Conservation (phyloP, 176 grass and related monocot species). For the Ananas comosus region DNA sequence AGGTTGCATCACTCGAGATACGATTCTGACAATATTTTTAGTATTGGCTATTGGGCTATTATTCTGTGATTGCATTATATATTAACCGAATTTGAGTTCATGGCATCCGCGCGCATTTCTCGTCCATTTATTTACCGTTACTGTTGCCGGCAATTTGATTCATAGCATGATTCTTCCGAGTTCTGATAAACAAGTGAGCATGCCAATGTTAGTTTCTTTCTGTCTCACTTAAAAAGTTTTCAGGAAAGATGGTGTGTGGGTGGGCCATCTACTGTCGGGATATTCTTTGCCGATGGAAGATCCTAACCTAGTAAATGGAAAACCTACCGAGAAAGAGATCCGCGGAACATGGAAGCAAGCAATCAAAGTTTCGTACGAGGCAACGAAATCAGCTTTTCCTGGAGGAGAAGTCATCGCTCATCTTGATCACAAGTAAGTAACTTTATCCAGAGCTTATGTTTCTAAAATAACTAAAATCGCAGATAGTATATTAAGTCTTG, state of each 20-base stretch:
- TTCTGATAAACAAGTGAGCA: background rate
- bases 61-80: no score
- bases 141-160: background rate
- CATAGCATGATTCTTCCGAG: background rate
- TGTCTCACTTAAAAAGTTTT: conserved; percentile 15
- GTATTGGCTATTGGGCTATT: no score
- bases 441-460: background rate
- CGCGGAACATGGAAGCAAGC: conserved; percentile 81
- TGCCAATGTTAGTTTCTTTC: conserved; percentile 1
- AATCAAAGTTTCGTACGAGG: conserved; percentile 84
- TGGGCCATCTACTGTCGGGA: conserved; percentile 76
- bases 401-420: conserved; percentile 83
- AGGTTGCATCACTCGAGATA: no score
- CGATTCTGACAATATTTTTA: no score
- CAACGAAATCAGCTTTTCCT: conserved; percentile 74
- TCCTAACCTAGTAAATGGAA: conserved; percentile 36
- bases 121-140: background rate
- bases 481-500: no score
- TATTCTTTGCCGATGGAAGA: conserved; percentile 85
- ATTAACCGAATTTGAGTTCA: no score
- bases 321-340: conserved; percentile 34
- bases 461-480: background rate
- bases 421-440: conserved; percentile 93
- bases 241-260: conserved; percentile 90
- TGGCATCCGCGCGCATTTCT: no score